Evolutionary conservation across 768 basidiomycete genomes (phyloP), one percentile per base, ranked within the genome.

Genomic region (Tephrocybe sp.): DNA sequence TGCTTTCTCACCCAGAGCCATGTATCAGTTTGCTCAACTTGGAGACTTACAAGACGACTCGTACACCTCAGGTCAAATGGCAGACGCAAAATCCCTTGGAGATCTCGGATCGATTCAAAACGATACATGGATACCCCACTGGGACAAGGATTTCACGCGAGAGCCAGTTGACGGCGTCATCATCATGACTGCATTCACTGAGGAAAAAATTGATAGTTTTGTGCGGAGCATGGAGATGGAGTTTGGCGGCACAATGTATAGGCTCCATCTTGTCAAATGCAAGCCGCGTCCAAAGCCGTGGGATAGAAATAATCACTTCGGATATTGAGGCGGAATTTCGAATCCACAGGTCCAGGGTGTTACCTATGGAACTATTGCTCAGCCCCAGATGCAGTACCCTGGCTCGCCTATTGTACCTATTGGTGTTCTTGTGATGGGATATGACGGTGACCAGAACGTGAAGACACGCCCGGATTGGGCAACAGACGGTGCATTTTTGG

Each of bases 401-500:
- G n/a, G n/a, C n/a, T n/a, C n/a, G n/a, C n/a, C n/a, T n/a, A n/a
- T n/a, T n/a, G n/a, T n/a, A 25, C 43, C 42, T 11, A 39, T 56
- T 7, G 56, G 56, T 5, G 36, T 51, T 3, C 51, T 58, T 21
- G 49, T 58, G 11, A 58, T 58, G 53, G 56, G 56, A 20, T 54
- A 54, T 33, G 56, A 58, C 25, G 56, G 56, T 5, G 56, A 58
- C 26, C 49, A 46, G 33, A 53, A 58, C 50, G 51, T 51, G 41
- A 48, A 47, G 20, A 54, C 43, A 24, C n/a, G 56, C 15, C 53
- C 56, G 7, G 38, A 23, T 15, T 58, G 56, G 56, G 49, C 56
- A 14, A 54, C 41, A 17, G 56, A 54, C 28, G 56, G 56, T 1
- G 14, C 51, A 3, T 57, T 57, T 40, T 39, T 57, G 47, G 56